Evolutionary conservation across 2,329 filamentous ascomycete species (phyloP).

Genomic region (Immersiporthe knoxdaviesiana): DNA sequence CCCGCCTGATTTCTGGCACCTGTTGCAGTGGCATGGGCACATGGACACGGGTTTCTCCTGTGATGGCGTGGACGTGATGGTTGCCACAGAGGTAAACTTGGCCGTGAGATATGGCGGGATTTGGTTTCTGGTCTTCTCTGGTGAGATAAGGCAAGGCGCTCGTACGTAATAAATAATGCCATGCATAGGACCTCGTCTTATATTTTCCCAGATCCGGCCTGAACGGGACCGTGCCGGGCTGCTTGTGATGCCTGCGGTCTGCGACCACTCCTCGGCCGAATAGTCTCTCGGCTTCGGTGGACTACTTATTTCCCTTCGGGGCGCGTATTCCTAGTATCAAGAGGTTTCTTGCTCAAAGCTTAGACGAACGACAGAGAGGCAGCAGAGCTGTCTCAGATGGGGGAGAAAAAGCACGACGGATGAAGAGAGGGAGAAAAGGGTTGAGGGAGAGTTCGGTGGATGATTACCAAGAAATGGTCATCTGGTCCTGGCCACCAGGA

Average conservation of each 20-base stretch:
- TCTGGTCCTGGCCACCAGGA: too few relatives aligned
- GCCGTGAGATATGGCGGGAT: neutral
- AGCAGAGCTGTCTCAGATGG: too few relatives aligned
- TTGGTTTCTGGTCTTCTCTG: neutral
- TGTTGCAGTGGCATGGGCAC: neutral
- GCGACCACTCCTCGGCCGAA: neutral
- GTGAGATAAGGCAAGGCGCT: too few relatives aligned
- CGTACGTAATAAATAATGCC: too few relatives aligned
- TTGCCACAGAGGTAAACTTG: neutral
- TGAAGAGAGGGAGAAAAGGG: too few relatives aligned
- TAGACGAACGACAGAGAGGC: too few relatives aligned
- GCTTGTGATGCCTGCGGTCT: neutral
- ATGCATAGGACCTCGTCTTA: neutral
- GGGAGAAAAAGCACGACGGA: too few relatives aligned
- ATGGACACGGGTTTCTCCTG: neutral
- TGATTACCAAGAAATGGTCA: too few relatives aligned
- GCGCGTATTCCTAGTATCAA: too few relatives aligned
- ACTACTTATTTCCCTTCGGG: too few relatives aligned
- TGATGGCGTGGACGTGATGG: neutral
- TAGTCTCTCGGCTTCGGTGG: neutral
- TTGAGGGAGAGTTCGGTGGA: too few relatives aligned
- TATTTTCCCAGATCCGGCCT: neutral
- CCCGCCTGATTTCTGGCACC: neutral
- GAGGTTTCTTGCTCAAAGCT: too few relatives aligned
- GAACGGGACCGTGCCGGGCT: neutral